Percentiles rank a stretch among this genome's conserved stretches.
These are phyloP conservation scores for Aspergillus quadrilineatus DNA, from an alignment of 2,329 filamentous ascomycete species.

Conservation along the genomic window DNA sequence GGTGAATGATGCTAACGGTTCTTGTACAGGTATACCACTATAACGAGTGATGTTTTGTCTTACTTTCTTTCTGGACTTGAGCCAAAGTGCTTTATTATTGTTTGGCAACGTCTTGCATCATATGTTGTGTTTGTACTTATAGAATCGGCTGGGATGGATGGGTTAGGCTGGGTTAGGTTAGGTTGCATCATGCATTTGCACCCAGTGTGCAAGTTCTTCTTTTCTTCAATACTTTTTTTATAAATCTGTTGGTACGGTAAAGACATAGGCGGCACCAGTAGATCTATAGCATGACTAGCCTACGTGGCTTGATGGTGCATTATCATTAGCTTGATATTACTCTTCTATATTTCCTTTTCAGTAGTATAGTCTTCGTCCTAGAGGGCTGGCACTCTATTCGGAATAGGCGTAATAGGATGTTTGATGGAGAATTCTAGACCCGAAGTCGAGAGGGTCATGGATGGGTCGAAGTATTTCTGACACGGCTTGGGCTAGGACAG, in stretches of 20 bases:
- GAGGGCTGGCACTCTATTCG: not conserved
- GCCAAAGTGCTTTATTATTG: too few relatives aligned
- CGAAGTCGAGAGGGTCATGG: not conserved
- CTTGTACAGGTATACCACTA: slow-evolving; percentile 71
- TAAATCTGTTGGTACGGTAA: not conserved
- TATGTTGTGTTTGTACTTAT: not conserved
- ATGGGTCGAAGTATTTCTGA: not conserved
- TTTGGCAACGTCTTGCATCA: too few relatives aligned
- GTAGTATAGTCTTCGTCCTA: not conserved
- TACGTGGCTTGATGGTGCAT: not conserved
- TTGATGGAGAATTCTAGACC: not conserved
- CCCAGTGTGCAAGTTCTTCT: not conserved
- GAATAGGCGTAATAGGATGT: not conserved
- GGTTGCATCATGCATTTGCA: not conserved
- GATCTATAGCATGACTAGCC: not conserved
- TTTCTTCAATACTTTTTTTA: not conserved
- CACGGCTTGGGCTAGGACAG: not conserved
- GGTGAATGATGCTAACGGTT: not conserved
- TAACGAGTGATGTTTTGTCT: slow-evolving; percentile 61
- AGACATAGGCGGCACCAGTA: not conserved
- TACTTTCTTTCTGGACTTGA: not conserved
- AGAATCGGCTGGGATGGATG: not conserved
- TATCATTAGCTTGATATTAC: not conserved
- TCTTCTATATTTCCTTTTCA: not conserved
- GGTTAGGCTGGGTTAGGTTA: not conserved